Evolutionary conservation across 2,329 filamentous ascomycete species (phyloP).

Genomic region (Thelonectria blattea): DNA sequence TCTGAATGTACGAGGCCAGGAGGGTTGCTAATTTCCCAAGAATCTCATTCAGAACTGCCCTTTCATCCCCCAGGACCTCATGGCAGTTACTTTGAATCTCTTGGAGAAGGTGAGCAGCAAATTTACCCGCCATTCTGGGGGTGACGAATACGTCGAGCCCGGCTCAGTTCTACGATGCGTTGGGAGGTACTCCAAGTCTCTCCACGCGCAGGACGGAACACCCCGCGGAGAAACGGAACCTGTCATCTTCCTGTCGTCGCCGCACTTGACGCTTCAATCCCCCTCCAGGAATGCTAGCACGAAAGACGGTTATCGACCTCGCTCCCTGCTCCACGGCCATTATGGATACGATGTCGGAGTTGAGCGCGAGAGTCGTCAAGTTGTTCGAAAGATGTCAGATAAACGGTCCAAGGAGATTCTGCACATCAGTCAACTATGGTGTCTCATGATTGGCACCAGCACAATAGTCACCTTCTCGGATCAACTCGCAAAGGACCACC

Average conservation of each 20-base stretch:
- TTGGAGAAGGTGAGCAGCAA: not conserved
- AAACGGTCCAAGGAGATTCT: not conserved
- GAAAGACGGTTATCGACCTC: not conserved
- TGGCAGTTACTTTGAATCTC: not conserved
- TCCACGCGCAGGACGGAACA: not conserved
- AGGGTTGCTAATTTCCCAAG: not conserved
- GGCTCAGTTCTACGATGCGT: not conserved
- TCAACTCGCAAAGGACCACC: not conserved
- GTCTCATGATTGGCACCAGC: not conserved
- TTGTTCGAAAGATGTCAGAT: not conserved
- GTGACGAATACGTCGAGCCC: not conserved
- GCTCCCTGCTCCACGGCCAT: not conserved
- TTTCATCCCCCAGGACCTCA: not conserved
- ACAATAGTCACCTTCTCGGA: slow-evolving; percentile 1
- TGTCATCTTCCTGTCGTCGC: not conserved
- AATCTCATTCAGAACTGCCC: not conserved
- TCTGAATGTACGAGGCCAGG: too few relatives aligned
- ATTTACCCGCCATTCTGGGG: not conserved
- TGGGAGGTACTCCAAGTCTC: not conserved
- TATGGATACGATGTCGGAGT: slow-evolving; percentile 2
- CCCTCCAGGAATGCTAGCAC: not conserved
- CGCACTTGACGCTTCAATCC: not conserved
- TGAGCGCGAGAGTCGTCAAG: not conserved
- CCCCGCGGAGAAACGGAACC: not conserved
- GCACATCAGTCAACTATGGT: not conserved